Base-by-base conservation (phyloP, 768 basidiomycete genomes). In the Porpolomopsis calyptriformis region DNA sequence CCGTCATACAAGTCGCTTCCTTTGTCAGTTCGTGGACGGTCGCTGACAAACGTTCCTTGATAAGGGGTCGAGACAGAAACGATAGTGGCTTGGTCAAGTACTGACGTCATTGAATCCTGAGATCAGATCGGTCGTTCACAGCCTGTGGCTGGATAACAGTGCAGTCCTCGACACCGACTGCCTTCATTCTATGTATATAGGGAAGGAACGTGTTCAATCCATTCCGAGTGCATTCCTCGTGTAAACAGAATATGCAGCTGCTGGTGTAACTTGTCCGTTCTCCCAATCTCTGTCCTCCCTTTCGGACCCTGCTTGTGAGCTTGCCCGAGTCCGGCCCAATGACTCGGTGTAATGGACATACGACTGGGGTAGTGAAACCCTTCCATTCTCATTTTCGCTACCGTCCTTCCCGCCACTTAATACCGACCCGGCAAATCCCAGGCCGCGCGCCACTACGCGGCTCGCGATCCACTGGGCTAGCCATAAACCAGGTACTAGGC, bases 391-490 rank as follows among this genome's bases (percentile, higher is more conserved):
- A 9, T 16, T 26, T 7, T 14, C 29, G 29, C 7, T 31, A 49
- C 47, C 18, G 40, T 18, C 51, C 51, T 55, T 26, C 49, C 42
- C 46, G 46, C 55, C 36, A 57, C 58, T 52, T 10, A 68, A 58
- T 20, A 70, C 48, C 47, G 57, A 63, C 29, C 66, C 62, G 26
- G 64, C 53, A 44, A 68, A 74, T 19, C 74, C 69, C 36, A 85
- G 58, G 14, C 79, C 71, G 46, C 68, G 67, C 23, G 80, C 84
- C 1, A 76, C 69, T 22, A 82, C 60, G 40, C 85, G 71, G 40
- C 78, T 72, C 39, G 71, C 70, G 40, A 87, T 67, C 83, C 84
- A 88, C 50, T 84, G 77, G 1, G 74, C 73, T 36, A 81, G 61
- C 7, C 76, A 72, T 49, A 77, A 71, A 3, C 85, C 84, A 3